Evolutionary conservation across 345 rosid genomes (phyloP).

Genomic region (Passiflora organensis): DNA sequence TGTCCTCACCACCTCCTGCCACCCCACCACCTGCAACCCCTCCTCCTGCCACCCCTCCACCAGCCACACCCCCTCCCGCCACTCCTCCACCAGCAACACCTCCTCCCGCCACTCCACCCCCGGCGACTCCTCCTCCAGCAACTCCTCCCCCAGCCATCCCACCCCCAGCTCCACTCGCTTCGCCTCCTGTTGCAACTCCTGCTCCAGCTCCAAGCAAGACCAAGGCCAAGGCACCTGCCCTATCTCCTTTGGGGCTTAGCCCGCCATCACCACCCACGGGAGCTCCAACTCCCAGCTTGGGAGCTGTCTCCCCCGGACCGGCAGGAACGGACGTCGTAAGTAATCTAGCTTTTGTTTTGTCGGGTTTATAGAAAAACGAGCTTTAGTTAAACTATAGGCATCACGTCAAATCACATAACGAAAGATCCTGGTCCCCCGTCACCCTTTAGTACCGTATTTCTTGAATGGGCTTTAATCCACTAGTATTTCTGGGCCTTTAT

Average conservation of each 20-base stretch:
- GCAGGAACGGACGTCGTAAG: conserved; percentile 30
- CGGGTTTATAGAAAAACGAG: too few relatives aligned
- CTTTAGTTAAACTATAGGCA: too few relatives aligned
- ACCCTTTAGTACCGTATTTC: too few relatives aligned
- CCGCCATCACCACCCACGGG: conserved; percentile 45
- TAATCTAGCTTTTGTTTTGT: not conserved
- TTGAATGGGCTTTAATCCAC: too few relatives aligned
- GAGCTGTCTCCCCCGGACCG: conserved; percentile 48
- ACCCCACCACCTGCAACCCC: conserved; percentile 10
- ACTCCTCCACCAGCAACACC: conserved; percentile 3
- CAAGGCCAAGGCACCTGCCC: conserved; percentile 42
- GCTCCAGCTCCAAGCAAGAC: conserved; percentile 46
- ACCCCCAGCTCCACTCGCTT: conserved; percentile 48
- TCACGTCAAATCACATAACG: too few relatives aligned
- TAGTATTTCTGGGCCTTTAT: too few relatives aligned
- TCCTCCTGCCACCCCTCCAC: conserved; percentile 6
- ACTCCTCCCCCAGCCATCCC: conserved; percentile 30
- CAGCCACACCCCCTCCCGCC: conserved; percentile 5
- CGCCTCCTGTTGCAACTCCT: conserved; percentile 66
- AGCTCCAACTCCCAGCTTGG: conserved; percentile 51
- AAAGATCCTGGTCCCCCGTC: too few relatives aligned
- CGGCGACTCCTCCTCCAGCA: conserved; percentile 9
- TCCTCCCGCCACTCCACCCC: conserved; percentile 13
- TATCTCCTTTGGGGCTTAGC: conserved; percentile 35
- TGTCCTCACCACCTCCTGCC: too few relatives aligned